A percentile compares a stretch with the other conserved stretches of the same genome.
These are phyloP conservation scores for Coriaria nepalensis DNA, from an alignment of 306 rosid species.

Conservation along the genomic window DNA sequence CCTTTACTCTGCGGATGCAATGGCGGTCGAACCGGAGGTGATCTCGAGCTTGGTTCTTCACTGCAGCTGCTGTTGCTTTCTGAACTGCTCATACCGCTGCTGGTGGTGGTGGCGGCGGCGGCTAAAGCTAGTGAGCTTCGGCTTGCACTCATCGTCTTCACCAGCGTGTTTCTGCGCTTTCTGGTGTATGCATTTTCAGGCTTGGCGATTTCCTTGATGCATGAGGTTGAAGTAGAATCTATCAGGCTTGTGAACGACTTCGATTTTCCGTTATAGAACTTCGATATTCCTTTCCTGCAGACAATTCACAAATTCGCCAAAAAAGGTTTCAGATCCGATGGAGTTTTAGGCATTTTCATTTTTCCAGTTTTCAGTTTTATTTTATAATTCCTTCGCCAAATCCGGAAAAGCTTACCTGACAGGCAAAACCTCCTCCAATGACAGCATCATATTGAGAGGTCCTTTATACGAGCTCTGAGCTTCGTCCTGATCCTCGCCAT, in stretches of 20 bases:
- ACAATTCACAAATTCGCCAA: not conserved
- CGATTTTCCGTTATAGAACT: conserved; percentile 73
- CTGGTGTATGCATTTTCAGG: conserved; percentile 64
- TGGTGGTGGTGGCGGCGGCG: conserved; percentile 16
- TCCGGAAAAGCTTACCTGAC: conserved; percentile 30
- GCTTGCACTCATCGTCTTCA: conserved; percentile 35
- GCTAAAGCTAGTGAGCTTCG: conserved; percentile 22
- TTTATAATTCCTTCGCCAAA: too few species aligned
- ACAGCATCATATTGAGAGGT: conserved; percentile 49
- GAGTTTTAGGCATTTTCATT: too few species aligned
- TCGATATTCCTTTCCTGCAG: conserved; percentile 85
- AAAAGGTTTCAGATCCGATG: too few species aligned
- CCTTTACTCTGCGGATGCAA: conserved; percentile 23
- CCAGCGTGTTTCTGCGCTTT: conserved; percentile 59
- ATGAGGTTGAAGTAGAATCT: conserved; percentile 37
- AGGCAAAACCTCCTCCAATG: conserved; percentile 68
- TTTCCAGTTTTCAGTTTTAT: too few species aligned
- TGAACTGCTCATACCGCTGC: conserved; percentile 13
- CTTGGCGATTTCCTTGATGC: conserved; percentile 52
- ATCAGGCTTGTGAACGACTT: conserved; percentile 78
- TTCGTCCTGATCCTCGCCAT: conserved; percentile 44
- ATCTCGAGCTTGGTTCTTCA: conserved; percentile 35
- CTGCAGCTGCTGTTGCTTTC: conserved; percentile 29
- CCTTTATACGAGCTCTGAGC: conserved; percentile 52
- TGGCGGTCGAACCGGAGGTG: conserved; percentile 24